Evolutionary conservation across 2,329 filamentous ascomycete species (phyloP).

Genomic region (Madurella fahalii): DNA sequence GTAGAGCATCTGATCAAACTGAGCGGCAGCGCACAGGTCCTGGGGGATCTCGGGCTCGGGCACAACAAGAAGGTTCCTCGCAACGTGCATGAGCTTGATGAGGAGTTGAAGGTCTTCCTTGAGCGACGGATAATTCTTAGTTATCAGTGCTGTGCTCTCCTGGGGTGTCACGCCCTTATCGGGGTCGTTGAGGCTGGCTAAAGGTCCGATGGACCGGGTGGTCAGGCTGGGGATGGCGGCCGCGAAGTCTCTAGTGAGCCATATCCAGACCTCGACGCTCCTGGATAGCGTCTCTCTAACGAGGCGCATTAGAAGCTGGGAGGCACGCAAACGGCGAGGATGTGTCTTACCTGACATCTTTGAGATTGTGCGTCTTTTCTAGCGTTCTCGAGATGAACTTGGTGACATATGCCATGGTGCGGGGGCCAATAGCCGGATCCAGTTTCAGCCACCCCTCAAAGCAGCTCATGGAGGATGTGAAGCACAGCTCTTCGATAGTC

Average conservation of each 20-base stretch:
- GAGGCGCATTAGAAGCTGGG: background rate
- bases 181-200: constrained; percentile 50
- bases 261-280: constrained; percentile 64
- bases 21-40: constrained; percentile 60
- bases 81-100: constrained; percentile 65
- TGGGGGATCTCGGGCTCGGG: constrained; percentile 62
- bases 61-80: constrained; percentile 60
- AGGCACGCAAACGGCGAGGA: background rate
- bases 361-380: constrained; percentile 59
- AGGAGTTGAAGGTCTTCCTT: constrained; percentile 60
- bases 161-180: constrained; percentile 56
- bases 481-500: constrained; percentile 61
- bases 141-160: constrained; percentile 59
- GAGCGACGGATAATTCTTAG: constrained; percentile 57
- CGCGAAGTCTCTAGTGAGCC: constrained; percentile 58
- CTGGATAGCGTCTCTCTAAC: constrained; percentile 55
- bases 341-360: constrained; percentile 51
- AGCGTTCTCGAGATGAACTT: constrained; percentile 57
- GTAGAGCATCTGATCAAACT: constrained; percentile 63
- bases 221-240: constrained; percentile 59
- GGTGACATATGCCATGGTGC: constrained; percentile 51
- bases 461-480: constrained; percentile 56
- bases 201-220: constrained; percentile 54
- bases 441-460: constrained; percentile 59
- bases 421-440: constrained; percentile 53